These are phyloP conservation scores for Eucalyptus leucophloia DNA, from an alignment of 345 rosid genomes.

Conservation along the genomic window DNA sequence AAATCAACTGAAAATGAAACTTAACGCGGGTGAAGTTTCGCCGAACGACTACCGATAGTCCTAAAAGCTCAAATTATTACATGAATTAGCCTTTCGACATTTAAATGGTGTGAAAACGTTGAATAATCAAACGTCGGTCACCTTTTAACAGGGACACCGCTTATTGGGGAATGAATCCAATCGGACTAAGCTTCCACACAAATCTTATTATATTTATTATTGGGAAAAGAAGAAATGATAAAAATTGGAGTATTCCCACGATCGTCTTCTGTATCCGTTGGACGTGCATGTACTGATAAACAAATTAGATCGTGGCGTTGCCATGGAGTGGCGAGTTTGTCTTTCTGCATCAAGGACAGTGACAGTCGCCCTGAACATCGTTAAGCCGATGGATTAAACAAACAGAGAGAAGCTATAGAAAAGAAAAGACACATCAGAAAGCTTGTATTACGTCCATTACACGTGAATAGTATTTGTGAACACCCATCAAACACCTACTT, in stretches of 20 bases:
- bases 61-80: not conserved
- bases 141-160: not conserved
- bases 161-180: not conserved
- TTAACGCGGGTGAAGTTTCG: not conserved
- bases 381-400: not conserved
- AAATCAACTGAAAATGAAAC: not conserved
- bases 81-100: not conserved
- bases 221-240: not conserved
- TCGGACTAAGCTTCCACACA: not conserved
- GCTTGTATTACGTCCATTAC: not conserved
- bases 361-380: not conserved
- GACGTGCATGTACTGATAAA: not conserved
- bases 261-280: not conserved
- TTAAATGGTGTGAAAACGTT: not conserved
- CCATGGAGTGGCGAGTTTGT: not conserved
- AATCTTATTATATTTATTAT: not conserved
- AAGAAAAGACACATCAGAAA: not conserved
- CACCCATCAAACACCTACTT: not conserved
- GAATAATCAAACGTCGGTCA: not conserved
- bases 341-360: not conserved
- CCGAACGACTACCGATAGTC: rapidly evolving
- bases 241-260: not conserved
- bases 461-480: not conserved
- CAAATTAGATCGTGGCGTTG: not conserved
- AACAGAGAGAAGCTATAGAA: not conserved